Percentiles rank a stretch among this genome's conserved stretches.
These are phyloP conservation scores for Cystobasidiopsis lactophilus DNA, from an alignment of 768 basidiomycete genomes.

Conservation along the genomic window DNA sequence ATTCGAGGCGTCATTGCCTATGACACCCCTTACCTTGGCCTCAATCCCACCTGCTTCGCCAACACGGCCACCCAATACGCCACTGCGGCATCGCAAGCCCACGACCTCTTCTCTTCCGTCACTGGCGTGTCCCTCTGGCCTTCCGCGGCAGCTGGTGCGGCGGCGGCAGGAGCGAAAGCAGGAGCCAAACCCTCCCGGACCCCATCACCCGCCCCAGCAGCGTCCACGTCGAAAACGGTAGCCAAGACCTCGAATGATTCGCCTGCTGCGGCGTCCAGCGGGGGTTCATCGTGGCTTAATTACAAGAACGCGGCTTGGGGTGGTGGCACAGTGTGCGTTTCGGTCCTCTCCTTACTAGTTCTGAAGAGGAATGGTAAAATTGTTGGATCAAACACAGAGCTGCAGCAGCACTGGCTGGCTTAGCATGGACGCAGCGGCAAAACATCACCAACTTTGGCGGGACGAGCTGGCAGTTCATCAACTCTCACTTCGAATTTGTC, in stretches of 20 bases:
- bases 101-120: not conserved
- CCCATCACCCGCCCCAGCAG: too few species aligned
- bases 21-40: not conserved
- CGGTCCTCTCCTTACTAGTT: not conserved
- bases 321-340: slow-evolving; percentile 1
- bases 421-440: not conserved
- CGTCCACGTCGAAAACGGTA: not conserved
- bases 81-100: not conserved
- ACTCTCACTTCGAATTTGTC: slow-evolving; percentile 1
- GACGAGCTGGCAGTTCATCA: not conserved
- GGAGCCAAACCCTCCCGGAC: too few species aligned
- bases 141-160: not conserved
- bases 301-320: not conserved
- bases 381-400: not conserved
- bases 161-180: not conserved
- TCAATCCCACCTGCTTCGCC: not conserved
- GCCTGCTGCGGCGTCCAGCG: not conserved
- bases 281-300: not conserved
- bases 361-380: not conserved
- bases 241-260: not conserved
- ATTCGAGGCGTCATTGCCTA: not conserved
- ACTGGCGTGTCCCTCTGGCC: not conserved
- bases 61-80: not conserved
- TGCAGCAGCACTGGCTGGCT: not conserved
- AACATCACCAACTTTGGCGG: not conserved